phyloP scores from a whole-genome alignment of 176 grass and related monocot genomes.

The Ensete ventricosum region DNA sequence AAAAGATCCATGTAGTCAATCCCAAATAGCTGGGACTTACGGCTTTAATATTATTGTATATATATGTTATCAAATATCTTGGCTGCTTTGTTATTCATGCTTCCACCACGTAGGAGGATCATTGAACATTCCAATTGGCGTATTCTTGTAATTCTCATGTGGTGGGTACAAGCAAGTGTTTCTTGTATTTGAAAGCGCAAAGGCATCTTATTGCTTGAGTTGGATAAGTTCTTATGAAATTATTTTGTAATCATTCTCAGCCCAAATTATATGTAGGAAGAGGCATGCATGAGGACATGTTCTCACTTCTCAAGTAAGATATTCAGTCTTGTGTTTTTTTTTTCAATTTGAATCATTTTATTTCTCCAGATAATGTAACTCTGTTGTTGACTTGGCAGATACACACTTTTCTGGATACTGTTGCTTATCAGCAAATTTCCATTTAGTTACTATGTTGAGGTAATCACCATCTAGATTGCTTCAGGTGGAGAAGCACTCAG shows the following conservation, averaged over 20 bases:
- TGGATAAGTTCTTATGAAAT: background rate
- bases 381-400: constrained; percentile 40
- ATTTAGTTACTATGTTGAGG: constrained; percentile 99
- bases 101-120: constrained; percentile 44
- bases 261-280: constrained; percentile 90
- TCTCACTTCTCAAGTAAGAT: constrained; percentile 88
- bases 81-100: constrained; percentile 76
- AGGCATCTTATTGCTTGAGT: background rate
- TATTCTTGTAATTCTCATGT: constrained; percentile 68
- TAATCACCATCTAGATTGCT: constrained; percentile 16
- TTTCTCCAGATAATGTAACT: constrained; percentile 6
- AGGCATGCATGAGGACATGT: constrained; percentile 76
- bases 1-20: too few species aligned
- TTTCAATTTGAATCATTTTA: constrained; percentile 12
- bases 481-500: background rate
- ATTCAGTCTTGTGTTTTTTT: constrained; percentile 2
- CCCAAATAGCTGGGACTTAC: too few species aligned
- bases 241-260: constrained; percentile 24
- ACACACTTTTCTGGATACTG: constrained; percentile 87
- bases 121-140: constrained; percentile 61
- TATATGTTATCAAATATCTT: constrained; percentile 91
- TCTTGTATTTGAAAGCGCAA: background rate
- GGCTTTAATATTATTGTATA: background rate
- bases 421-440: constrained; percentile 92
- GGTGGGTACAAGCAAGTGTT: constrained; percentile 86